Base-by-base conservation (phyloP, 805 yeast species). In the Suhomyces sp. region DNA sequence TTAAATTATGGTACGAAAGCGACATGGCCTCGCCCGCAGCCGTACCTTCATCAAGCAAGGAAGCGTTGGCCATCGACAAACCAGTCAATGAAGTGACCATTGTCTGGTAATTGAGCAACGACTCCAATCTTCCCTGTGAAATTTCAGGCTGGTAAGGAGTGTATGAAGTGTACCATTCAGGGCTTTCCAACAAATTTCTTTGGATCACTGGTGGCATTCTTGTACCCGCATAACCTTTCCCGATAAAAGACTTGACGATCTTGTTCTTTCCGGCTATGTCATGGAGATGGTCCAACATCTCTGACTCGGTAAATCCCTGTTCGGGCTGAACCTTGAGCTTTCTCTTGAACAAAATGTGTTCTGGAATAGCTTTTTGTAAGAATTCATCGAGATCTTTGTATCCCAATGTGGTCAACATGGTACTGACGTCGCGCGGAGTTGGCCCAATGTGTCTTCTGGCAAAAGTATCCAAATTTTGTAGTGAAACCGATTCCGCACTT, bases 61-160 rank as follows among this genome's bases (percentile, higher is more conserved):
- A 93, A 1, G 97, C 96, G 67, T 94, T 94, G 47, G 98, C 92
- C 61, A 94, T 84, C n/a, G 90, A 87, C 72, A 94, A 78, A 1
- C 98, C 99, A 0, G 99, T 94, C 58, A 94, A 78, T 54, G 94
- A 96, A 25, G 91, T 72, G 13, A 94, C 78, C 63, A 93, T 77
- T n/a, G 99, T 94, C 73, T 94, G 99, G 73, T 81, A 94, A 71
- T 94, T 94, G 56, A 94, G 75, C 56, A 94, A 75, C 20, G 94
- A 84, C 72, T 93, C 97, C 61, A 94, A 79, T 61, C 99, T 84
- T 50, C 99, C 99, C 72, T 94, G 99, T 0, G 97, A 87, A 53
- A 94, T 92, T 69, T 94, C 99, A 0, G 99, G 97, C 74, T 94
- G 99, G 69, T 94, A 94, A 33, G 99, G 99, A 21, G 99, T 94